Base-by-base conservation (phyloP, 2,329 filamentous ascomycete species). In the Sarocladium brachiariae region DNA sequence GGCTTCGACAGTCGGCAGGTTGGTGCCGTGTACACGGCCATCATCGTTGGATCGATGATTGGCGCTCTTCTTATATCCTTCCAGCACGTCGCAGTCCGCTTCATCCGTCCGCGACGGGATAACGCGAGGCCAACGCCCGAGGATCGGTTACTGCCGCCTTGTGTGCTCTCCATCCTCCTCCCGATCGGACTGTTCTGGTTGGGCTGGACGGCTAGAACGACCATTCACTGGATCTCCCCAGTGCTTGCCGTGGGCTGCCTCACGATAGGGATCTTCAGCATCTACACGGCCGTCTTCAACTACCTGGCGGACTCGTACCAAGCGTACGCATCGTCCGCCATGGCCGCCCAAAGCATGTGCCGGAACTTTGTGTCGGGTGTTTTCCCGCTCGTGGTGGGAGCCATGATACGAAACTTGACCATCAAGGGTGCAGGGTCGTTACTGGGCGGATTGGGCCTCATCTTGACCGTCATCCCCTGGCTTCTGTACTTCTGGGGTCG, bases 251-350 rank as follows among this genome's bases (percentile, higher is more conserved):
- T 96, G 30, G 80, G 76, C 0, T 78, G 89, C 53, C 84, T 89
- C 0, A 92, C 87, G 0, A 86, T 92, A 73, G 86, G 91, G 24
- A 95, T 96, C 56, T 92, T 89, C 65, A 84, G 81, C 37, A 82
- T 96, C 33, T 95, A 95, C 62, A 76, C 96, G 1, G 85, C 90
- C 2, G 87, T 89, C 0, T 96, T 96, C 71, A 96, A 96, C 63
- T 96, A 95, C 59, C 76, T 96, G 1, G 89, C 90, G 18, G 91
- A 96, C 62, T 85, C 84, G 1, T 96, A 96, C 65, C 86, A 91
- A 62, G 75, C 79, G 2, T 96, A 92, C 59, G 89, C 91, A 0
- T 89, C 84, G 35, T 93, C 87, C 1, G 90, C 91, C 0, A 71
- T 96, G 5, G 91, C 91, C 0, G 89, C 89, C 1, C 89, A 96